Evolutionary conservation across 805 yeast species (phyloP).

Genomic region (Wickerhamomyces strasburgensis): DNA sequence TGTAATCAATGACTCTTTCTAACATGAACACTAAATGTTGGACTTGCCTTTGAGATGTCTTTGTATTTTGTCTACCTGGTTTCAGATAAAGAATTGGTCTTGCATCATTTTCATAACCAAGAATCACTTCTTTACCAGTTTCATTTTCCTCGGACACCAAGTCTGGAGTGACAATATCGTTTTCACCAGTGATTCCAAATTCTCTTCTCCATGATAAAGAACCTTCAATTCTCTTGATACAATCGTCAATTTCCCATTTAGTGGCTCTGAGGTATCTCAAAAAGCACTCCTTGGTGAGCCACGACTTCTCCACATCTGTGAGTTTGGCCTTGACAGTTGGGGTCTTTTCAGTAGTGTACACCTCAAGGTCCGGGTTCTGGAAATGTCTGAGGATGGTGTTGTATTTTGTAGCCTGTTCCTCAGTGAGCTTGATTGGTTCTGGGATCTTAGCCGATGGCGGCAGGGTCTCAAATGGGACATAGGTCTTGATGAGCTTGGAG

Average conservation of each 20-base stretch:
- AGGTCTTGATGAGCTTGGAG: conserved; percentile 25
- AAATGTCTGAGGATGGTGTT: conserved; percentile 60
- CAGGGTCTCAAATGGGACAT: conserved; percentile 53
- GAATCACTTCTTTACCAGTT: conserved; percentile 86
- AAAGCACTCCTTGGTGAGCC: conserved; percentile 92
- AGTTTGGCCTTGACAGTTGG: conserved; percentile 39
- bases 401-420: conserved; percentile 57
- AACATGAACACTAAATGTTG: conserved; percentile 91
- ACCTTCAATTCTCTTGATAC: conserved; percentile 67
- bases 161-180: conserved; percentile 50
- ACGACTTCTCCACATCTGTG: conserved; percentile 65
- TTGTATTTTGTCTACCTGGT: conserved; percentile 95
- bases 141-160: conserved; percentile 64
- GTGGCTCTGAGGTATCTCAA: conserved; percentile 89
- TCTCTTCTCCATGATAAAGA: conserved; percentile 92
- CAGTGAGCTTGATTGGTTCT: conserved; percentile 38
- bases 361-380: conserved; percentile 31
- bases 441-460: conserved; percentile 49
- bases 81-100: conserved; percentile 91
- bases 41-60: conserved; percentile 85
- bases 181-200: conserved; percentile 66
- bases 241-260: conserved; percentile 74
- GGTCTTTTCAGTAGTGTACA: conserved; percentile 33
- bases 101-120: conserved; percentile 85
- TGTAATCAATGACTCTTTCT: conserved; percentile 86